These are phyloP conservation scores for Neoboletus brunneissimus DNA, from an alignment of 768 basidiomycete genomes.

Conservation along the genomic window DNA sequence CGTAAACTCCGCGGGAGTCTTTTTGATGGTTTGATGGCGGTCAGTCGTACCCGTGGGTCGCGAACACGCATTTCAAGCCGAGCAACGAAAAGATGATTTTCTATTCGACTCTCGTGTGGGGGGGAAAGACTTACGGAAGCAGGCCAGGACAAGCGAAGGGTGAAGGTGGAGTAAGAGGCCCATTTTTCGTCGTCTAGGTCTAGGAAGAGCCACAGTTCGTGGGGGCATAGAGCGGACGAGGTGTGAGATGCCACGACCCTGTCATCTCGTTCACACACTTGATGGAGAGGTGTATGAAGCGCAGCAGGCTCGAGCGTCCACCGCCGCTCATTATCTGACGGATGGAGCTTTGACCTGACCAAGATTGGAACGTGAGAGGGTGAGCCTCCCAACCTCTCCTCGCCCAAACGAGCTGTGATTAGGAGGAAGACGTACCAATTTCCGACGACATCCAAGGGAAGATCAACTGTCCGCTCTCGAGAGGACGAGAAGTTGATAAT, in stretches of 20 bases:
- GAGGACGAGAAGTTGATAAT: constrained; percentile 54
- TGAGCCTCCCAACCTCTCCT: neutral
- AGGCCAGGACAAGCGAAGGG: constrained; percentile 54
- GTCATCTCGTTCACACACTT: constrained; percentile 35
- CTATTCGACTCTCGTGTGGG: neutral
- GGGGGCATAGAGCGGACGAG: constrained; percentile 30
- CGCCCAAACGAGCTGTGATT: constrained; percentile 16
- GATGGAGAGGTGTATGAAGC: constrained; percentile 35
- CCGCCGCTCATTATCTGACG: constrained; percentile 32
- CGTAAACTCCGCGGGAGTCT: constrained; percentile 44
- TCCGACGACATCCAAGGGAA: constrained; percentile 22
- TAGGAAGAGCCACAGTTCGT: constrained; percentile 49
- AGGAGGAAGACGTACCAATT: constrained; percentile 24
- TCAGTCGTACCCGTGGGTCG: too few relatives aligned
- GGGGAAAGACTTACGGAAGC: constrained; percentile 44
- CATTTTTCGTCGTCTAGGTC: constrained; percentile 43
- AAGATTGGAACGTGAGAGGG: neutral
- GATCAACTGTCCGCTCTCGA: constrained; percentile 17
- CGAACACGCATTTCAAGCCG: neutral
- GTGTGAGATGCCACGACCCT: neutral
- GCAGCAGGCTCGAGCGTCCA: constrained; percentile 44
- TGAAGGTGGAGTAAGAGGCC: constrained; percentile 43
- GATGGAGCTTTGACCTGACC: constrained; percentile 41
- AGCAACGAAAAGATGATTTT: neutral
- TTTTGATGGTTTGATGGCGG: neutral